Evolutionary conservation across 495 filamentous ascomycete species (phyloP).

Genomic region (Halenospora varia): DNA sequence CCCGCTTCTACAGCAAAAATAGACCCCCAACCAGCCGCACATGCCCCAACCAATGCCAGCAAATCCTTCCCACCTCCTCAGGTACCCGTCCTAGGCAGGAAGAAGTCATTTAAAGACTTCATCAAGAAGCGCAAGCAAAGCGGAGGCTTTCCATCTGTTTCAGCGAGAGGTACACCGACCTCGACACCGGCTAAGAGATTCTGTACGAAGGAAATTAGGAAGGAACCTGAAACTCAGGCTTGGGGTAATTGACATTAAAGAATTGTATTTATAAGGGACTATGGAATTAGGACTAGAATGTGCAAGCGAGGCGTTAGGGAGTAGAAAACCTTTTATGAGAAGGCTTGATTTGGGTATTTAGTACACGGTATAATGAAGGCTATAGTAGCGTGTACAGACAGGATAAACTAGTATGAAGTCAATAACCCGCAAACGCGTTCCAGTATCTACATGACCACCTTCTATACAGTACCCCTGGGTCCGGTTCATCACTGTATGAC

Average conservation of each 20-base stretch:
- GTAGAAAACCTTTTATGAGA: too few species aligned
- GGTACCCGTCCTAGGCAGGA: too few species aligned
- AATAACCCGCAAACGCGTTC: too few species aligned
- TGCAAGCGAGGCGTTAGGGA: too few species aligned
- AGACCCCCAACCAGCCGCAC: not conserved
- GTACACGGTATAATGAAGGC: too few species aligned
- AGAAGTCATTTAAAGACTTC: not conserved
- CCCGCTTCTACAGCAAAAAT: not conserved
- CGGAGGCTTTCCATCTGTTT: not conserved
- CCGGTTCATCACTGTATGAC: too few species aligned
- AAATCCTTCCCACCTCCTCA: not conserved
- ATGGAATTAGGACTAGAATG: not conserved
- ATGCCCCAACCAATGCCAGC: not conserved
- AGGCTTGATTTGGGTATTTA: too few species aligned
- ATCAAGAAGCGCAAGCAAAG: not conserved
- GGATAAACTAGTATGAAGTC: too few species aligned
- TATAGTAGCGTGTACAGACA: too few species aligned
- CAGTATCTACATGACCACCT: too few species aligned
- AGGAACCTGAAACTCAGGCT: conserved; percentile 14
- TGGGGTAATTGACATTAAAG: conserved; percentile 4
- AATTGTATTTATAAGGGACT: not conserved
- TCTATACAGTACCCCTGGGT: too few species aligned
- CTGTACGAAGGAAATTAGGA: not conserved
- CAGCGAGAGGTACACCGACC: conserved; percentile 1
- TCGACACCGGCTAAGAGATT: conserved; percentile 9